phyloP scores from a whole-genome alignment of 2,329 filamentous ascomycete genomes.

The Aspergillus sp. region DNA sequence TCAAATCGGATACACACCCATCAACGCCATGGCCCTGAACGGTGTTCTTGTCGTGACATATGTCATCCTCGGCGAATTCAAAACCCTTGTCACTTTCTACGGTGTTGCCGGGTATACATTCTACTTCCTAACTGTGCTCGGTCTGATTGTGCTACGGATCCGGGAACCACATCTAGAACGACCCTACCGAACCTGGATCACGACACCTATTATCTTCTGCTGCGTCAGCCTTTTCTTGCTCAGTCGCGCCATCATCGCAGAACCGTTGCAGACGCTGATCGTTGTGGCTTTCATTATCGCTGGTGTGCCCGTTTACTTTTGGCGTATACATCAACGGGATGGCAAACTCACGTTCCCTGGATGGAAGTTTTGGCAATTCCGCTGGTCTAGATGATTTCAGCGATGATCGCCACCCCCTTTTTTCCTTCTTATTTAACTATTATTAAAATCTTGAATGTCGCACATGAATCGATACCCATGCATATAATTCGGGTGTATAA shows the following conservation, averaged over 20 bases:
- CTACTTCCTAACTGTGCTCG: slow-evolving; percentile 92
- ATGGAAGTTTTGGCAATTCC: slow-evolving; percentile 43
- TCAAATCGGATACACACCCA: slow-evolving; percentile 86
- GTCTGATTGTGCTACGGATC: slow-evolving; percentile 84
- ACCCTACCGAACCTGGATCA: slow-evolving; percentile 94
- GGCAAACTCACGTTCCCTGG: slow-evolving; percentile 27
- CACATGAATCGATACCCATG: slow-evolving; percentile 21
- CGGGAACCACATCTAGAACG: slow-evolving; percentile 81
- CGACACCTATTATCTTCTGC: slow-evolving; percentile 95
- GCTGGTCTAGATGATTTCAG: neutral
- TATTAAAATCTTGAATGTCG: neutral
- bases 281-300: slow-evolving; percentile 80
- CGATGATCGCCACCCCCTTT: neutral
- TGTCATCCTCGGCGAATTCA: slow-evolving; percentile 82
- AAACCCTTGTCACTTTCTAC: slow-evolving; percentile 91
- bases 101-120: slow-evolving; percentile 96
- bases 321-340: slow-evolving; percentile 68
- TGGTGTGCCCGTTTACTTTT: slow-evolving; percentile 85
- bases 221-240: slow-evolving; percentile 93
- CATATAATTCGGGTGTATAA: slow-evolving; percentile 16
- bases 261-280: slow-evolving; percentile 83
- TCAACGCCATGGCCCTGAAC: slow-evolving; percentile 86
- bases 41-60: slow-evolving; percentile 68
- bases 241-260: slow-evolving; percentile 80
- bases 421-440: slow-evolving; percentile 1